A percentile compares a stretch with the other conserved stretches of the same genome.
phyloP scores from a whole-genome alignment of 176 grass and related monocot species.

The Juncus effusus region DNA sequence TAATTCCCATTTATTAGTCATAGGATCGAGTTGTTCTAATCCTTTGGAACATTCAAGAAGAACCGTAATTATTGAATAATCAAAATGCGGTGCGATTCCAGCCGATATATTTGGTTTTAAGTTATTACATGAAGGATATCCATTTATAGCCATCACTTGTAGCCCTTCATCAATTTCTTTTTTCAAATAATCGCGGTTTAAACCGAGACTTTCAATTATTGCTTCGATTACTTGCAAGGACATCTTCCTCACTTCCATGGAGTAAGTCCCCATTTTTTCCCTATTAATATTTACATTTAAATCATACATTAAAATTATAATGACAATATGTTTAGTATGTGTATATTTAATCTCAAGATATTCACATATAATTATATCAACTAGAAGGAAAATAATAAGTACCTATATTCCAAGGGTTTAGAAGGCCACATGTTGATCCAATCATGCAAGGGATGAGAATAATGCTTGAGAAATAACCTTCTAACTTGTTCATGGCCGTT shows the following conservation, averaged over 20 bases:
- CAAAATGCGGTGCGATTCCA: conserved; percentile 23
- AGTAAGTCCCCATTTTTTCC: conserved; percentile 25
- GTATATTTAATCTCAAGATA: too few species aligned
- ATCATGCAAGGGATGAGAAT: conserved; percentile 25
- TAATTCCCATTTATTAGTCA: conserved; percentile 18
- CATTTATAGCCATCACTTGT: conserved; percentile 24
- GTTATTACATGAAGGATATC: conserved; percentile 15
- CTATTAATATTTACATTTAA: conserved; percentile 10
- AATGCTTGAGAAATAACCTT: conserved; percentile 33
- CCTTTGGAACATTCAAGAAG: conserved; percentile 21
- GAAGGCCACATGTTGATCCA: conserved; percentile 38
- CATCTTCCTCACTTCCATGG: conserved; percentile 12
- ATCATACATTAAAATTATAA: not conserved
- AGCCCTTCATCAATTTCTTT: conserved; percentile 18
- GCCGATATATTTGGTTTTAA: not conserved
- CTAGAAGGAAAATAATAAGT: not conserved
- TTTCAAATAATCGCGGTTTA: conserved; percentile 16
- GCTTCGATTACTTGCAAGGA: conserved; percentile 28
- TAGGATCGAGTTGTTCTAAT: conserved; percentile 25
- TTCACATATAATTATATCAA: too few species aligned
- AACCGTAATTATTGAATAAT: conserved; percentile 31
- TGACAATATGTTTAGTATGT: not conserved
- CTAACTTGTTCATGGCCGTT: conserved; percentile 9
- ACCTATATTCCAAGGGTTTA: conserved; percentile 21
- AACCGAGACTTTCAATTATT: conserved; percentile 26